These are phyloP conservation scores for Inga leiocalycina DNA, from an alignment of 306 rosid genomes.

Conservation along the genomic window DNA sequence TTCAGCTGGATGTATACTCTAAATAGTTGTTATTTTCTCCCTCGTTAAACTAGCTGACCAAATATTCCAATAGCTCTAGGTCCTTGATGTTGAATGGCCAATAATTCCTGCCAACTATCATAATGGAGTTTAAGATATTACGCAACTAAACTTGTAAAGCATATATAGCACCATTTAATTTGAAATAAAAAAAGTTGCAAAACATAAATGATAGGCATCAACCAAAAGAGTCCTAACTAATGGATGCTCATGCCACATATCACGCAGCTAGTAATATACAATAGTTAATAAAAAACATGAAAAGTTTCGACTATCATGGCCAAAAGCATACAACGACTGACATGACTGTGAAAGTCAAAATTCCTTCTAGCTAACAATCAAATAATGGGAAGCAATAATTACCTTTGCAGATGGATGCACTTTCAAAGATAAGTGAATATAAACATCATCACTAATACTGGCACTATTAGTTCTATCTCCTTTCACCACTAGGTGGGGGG, in stretches of 20 bases:
- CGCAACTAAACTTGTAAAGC: too few species aligned
- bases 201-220: too few species aligned
- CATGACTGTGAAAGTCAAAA: constrained; percentile 24
- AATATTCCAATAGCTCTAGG: too few species aligned
- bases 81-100: too few species aligned
- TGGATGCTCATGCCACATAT: neutral
- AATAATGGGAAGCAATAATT: constrained; percentile 20
- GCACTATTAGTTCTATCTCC: constrained; percentile 78
- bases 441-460: constrained; percentile 75
- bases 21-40: too few species aligned
- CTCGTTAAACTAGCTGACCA: too few species aligned
- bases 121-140: too few species aligned
- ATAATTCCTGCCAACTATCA: too few species aligned
- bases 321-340: neutral
- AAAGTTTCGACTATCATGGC: neutral
- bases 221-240: too few species aligned
- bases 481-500: constrained; percentile 65
- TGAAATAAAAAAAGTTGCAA: too few species aligned
- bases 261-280: constrained; percentile 9
- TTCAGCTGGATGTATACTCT: too few species aligned
- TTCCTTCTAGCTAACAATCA: neutral
- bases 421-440: constrained; percentile 95
- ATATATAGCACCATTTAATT: too few species aligned
- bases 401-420: constrained; percentile 95
- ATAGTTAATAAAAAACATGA: neutral